Conservation (phyloP, 441 rosid genomes). For the Eruca vesicaria region DNA sequence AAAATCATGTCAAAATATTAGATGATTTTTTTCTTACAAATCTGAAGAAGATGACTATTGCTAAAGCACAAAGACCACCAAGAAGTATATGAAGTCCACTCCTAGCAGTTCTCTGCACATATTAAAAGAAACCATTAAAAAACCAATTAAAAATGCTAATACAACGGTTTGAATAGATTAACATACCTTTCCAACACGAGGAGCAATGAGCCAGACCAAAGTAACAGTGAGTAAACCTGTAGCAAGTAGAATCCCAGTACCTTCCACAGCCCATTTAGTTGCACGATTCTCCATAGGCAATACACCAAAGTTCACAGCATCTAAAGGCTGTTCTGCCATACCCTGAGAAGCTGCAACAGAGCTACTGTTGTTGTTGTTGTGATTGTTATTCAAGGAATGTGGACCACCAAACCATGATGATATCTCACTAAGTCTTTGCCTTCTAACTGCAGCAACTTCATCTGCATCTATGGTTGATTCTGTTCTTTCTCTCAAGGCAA, state of each 20-base stretch:
- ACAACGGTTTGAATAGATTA: not conserved
- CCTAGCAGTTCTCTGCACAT: slow-evolving; percentile 70
- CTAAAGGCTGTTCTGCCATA: slow-evolving; percentile 58
- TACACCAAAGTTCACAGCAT: slow-evolving; percentile 44
- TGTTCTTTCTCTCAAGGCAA: slow-evolving; percentile 70
- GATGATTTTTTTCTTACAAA: slow-evolving; percentile 54
- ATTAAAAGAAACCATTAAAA: not conserved
- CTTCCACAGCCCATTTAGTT: slow-evolving; percentile 90
- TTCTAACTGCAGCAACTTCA: slow-evolving; percentile 70
- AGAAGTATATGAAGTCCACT: slow-evolving; percentile 86
- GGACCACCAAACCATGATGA: slow-evolving; percentile 74
- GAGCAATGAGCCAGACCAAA: slow-evolving; percentile 90
- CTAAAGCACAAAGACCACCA: slow-evolving; percentile 81
- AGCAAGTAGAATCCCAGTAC: slow-evolving; percentile 85
- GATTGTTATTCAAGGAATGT: slow-evolving; percentile 24
- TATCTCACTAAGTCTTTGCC: slow-evolving; percentile 81
- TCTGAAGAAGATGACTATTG: slow-evolving; percentile 82
- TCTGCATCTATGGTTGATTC: slow-evolving; percentile 66
- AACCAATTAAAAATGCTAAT: not conserved
- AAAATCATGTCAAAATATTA: not conserved
- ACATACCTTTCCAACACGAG: slow-evolving; percentile 85
- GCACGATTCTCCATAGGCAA: slow-evolving; percentile 58
- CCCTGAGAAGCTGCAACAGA: slow-evolving; percentile 49
- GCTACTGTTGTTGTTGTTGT: slow-evolving; percentile 25
- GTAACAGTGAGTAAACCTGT: slow-evolving; percentile 86